These are phyloP conservation scores for Vickermania spadyakhi DNA, from an alignment of 208 protist genomes.

Conservation along the genomic window DNA sequence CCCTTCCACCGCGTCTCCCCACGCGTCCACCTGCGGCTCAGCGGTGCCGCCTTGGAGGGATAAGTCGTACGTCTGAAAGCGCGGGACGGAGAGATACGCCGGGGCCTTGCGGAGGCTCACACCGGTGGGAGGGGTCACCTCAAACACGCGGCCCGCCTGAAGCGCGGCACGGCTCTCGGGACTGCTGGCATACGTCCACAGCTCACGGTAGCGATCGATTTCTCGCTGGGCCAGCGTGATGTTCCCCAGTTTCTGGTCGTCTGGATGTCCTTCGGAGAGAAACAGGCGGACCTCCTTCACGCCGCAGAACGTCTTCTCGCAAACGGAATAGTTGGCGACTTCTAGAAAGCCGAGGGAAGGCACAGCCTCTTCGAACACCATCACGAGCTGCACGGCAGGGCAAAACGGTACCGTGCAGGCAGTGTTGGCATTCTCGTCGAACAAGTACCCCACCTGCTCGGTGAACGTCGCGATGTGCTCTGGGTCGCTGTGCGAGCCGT, in stretches of 20 bases:
- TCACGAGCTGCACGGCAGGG: constrained; percentile 35
- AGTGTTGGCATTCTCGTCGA: constrained; percentile 31
- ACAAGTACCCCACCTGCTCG: constrained; percentile 13
- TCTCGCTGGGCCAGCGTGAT: constrained; percentile 6
- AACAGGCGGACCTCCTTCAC: constrained; percentile 60
- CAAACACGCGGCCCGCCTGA: constrained; percentile 19
- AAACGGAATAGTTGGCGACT: constrained; percentile 58
- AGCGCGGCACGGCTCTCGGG: constrained; percentile 9
- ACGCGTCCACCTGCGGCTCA: background rate
- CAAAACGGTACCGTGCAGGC: constrained; percentile 39
- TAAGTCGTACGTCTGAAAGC: constrained; percentile 63
- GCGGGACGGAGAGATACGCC: constrained; percentile 25
- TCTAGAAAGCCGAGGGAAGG: constrained; percentile 47
- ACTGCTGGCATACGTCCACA: constrained; percentile 21
- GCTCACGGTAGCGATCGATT: constrained; percentile 14
- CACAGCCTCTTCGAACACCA: constrained; percentile 36
- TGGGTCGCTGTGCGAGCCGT: constrained; percentile 7
- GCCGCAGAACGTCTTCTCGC: constrained; percentile 50
- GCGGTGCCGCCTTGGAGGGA: constrained; percentile 12
- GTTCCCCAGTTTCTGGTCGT: background rate
- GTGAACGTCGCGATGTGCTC: background rate
- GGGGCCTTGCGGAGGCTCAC: constrained; percentile 60
- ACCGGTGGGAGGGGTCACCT: constrained; percentile 43
- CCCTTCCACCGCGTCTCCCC: background rate
- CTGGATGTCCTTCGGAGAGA: constrained; percentile 10